phyloP scores from a whole-genome alignment of 2,329 filamentous ascomycete species.

The Trichophyton schoenleinii region DNA sequence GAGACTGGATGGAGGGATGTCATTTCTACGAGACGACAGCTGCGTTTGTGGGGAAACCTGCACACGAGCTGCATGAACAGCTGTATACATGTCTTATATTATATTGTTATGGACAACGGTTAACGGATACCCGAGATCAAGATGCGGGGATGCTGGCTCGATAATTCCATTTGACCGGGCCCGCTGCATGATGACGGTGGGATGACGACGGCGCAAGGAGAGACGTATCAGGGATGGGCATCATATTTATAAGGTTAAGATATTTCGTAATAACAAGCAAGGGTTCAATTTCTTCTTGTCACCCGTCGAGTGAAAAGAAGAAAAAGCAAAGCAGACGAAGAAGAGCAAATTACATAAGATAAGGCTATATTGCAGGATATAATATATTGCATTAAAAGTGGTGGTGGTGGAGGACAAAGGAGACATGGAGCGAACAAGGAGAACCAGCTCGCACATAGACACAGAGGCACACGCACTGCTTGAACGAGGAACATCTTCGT shows the following conservation, averaged over 20 bases:
- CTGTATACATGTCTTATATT: too few species aligned
- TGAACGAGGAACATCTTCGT: background rate
- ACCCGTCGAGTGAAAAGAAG: background rate
- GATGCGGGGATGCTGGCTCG: too few species aligned
- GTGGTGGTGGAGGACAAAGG: background rate
- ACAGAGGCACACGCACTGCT: too few species aligned
- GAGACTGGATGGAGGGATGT: too few species aligned
- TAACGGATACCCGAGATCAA: too few species aligned
- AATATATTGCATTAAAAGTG: background rate
- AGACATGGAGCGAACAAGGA: background rate
- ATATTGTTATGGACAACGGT: too few species aligned
- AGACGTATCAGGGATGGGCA: background rate
- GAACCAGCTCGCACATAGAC: background rate
- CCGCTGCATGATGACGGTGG: too few species aligned
- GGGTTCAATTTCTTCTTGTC: background rate
- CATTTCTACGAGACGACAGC: too few species aligned
- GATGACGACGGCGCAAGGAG: background rate
- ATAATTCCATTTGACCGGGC: too few species aligned
- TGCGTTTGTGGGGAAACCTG: too few species aligned
- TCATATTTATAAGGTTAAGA: background rate
- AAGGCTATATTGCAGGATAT: background rate
- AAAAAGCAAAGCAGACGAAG: background rate
- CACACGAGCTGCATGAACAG: too few species aligned
- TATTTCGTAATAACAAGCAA: background rate
- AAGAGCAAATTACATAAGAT: slow-evolving; percentile 1